Conservation (phyloP, 1,284 basidiomycete genomes). For the Pyrrhoderma noxium region DNA sequence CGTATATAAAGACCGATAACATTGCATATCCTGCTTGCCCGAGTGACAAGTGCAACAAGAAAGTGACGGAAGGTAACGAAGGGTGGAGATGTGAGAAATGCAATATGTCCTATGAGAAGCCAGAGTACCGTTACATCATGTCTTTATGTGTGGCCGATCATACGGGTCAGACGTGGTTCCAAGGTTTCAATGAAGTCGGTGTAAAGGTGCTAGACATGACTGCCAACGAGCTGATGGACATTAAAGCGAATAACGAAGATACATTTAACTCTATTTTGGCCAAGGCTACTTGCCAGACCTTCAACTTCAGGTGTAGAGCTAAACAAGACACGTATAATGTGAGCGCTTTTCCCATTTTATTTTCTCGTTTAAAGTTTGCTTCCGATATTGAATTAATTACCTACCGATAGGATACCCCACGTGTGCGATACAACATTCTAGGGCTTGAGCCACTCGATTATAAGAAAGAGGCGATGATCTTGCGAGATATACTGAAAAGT, state of each 20-base stretch:
- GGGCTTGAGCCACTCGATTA: conserved; percentile 65
- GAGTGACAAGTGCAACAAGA: conserved; percentile 82
- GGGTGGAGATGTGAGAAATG: conserved; percentile 96
- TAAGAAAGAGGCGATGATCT: conserved; percentile 55
- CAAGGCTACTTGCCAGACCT: conserved; percentile 63
- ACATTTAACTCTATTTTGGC: conserved; percentile 60
- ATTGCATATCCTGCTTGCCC: conserved; percentile 91
- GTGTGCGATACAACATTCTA: conserved; percentile 78
- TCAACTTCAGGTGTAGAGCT: conserved; percentile 82
- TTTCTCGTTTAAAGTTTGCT: not conserved
- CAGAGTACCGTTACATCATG: conserved; percentile 89
- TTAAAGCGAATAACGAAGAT: conserved; percentile 68
- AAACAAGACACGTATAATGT: conserved; percentile 86
- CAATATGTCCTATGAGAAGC: conserved; percentile 62
- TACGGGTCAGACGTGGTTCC: conserved; percentile 87
- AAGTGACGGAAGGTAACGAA: conserved; percentile 66
- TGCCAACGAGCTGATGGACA: conserved; percentile 72
- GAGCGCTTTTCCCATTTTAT: conserved; percentile 25
- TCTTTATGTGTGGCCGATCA: conserved; percentile 85
- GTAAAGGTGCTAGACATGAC: conserved; percentile 68
- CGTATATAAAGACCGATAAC: conserved; percentile 85
- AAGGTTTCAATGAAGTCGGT: conserved; percentile 94
- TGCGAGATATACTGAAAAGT: conserved; percentile 47
- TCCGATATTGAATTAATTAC: conserved; percentile 7
- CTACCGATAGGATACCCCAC: conserved; percentile 54